Evolutionary conservation across 352 stramenopile species (phyloP).

Genomic region (Elongisporangium undulatum): DNA sequence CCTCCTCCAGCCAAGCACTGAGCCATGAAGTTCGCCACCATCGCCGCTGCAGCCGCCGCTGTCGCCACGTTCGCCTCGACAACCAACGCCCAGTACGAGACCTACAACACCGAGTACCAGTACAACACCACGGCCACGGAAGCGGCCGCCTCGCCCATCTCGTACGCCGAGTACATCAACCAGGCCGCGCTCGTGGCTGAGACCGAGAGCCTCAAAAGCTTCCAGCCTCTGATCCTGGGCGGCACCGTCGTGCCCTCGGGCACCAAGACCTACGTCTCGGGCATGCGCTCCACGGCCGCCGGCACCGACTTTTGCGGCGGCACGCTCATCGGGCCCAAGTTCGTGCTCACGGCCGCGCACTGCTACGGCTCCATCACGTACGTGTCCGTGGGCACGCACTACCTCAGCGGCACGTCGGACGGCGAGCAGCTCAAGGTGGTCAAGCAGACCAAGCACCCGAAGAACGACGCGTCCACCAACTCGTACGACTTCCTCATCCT

Average conservation of each 20-base stretch:
- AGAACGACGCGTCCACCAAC: conserved; percentile 28
- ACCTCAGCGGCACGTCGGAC: conserved; percentile 29
- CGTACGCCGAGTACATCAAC: too few relatives aligned
- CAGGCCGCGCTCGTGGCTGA: too few relatives aligned
- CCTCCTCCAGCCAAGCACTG: too few relatives aligned
- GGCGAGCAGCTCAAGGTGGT: conserved; percentile 46
- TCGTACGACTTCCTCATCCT: conserved; percentile 59
- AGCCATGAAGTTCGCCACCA: too few relatives aligned
- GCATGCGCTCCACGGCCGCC: conserved; percentile 29
- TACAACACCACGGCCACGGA: too few relatives aligned
- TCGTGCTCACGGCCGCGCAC: conserved; percentile 58
- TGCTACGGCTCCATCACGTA: conserved; percentile 35
- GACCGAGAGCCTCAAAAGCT: too few relatives aligned
- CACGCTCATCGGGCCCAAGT: conserved; percentile 54
- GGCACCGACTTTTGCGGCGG: too few relatives aligned
- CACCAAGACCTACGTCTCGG: conserved; percentile 45
- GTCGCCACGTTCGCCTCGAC: too few relatives aligned
- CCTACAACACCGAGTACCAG: too few relatives aligned
- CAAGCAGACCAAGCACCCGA: conserved; percentile 42
- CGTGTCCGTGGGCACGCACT: conserved; percentile 51
- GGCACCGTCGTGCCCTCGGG: conserved; percentile 32
- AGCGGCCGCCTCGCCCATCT: too few relatives aligned
- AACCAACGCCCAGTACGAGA: too few relatives aligned
- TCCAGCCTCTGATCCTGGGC: conserved; percentile 35
- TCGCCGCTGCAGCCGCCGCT: too few relatives aligned